Evolutionary conservation across 2,329 filamentous ascomycete genomes (phyloP).

Genomic region (Fusarium acutatum): DNA sequence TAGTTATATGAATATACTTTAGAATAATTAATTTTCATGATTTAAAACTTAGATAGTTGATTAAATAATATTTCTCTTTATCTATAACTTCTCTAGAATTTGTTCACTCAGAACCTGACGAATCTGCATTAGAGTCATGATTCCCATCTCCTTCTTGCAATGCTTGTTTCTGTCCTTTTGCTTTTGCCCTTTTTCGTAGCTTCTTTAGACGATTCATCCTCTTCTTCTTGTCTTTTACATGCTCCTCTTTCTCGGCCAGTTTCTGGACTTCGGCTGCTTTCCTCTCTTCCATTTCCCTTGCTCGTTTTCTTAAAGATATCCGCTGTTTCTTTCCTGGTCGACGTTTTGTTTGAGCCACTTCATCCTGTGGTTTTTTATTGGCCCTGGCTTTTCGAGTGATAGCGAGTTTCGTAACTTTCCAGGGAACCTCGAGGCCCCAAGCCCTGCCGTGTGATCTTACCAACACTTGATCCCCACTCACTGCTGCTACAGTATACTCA

Average conservation of each 20-base stretch:
- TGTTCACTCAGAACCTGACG: constrained; percentile 22
- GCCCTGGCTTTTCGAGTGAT: constrained; percentile 44
- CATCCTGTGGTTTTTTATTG: constrained; percentile 7
- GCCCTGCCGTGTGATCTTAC: constrained; percentile 52
- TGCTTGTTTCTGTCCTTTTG: constrained; percentile 60
- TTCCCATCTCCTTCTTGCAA: constrained; percentile 32
- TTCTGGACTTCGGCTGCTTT: constrained; percentile 51
- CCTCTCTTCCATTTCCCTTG: constrained; percentile 53
- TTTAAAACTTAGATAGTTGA: background rate
- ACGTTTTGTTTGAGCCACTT: constrained; percentile 47
- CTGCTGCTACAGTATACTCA: constrained; percentile 56
- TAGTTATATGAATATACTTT: background rate
- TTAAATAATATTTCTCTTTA: background rate
- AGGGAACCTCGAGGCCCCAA: constrained; percentile 69
- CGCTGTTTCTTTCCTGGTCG: constrained; percentile 68
- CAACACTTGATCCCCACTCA: constrained; percentile 62
- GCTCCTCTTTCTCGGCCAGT: constrained; percentile 61
- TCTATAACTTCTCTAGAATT: background rate
- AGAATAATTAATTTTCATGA: background rate
- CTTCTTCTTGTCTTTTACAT: constrained; percentile 69
- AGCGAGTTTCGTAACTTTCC: constrained; percentile 61
- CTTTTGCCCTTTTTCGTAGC: constrained; percentile 65
- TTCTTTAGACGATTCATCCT: constrained; percentile 68
- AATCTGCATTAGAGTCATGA: constrained; percentile 26
- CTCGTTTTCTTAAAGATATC: constrained; percentile 58